These are phyloP conservation scores for Colletotrichum trifolii DNA, from an alignment of 2,329 filamentous ascomycete species.

Conservation along the genomic window DNA sequence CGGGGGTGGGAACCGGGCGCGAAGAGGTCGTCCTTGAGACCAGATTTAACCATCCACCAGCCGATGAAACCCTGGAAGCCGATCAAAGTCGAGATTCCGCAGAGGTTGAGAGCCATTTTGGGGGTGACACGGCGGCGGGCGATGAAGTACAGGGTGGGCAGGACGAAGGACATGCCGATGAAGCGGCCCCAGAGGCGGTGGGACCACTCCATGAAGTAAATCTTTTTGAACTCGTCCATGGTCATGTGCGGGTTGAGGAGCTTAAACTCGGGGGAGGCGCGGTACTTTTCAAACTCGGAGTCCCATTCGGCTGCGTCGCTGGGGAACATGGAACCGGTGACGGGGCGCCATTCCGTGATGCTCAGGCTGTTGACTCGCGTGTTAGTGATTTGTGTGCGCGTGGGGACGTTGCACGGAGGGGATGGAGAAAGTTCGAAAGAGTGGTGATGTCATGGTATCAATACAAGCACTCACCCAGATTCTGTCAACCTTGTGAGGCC, in stretches of 20 bases:
- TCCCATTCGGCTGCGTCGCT: conserved; percentile 86
- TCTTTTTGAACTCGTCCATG: conserved; percentile 94
- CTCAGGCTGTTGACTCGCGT: conserved; percentile 72
- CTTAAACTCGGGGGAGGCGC: conserved; percentile 90
- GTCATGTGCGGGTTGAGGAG: conserved; percentile 94
- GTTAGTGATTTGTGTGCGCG: neutral
- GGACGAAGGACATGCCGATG: conserved; percentile 88
- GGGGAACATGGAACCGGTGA: conserved; percentile 91
- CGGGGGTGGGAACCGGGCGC: conserved; percentile 89
- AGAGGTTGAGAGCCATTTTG: conserved; percentile 80
- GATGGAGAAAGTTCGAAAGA: too few species aligned
- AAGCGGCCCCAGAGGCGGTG: conserved; percentile 95
- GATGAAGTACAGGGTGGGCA: conserved; percentile 91
- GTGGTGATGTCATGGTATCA: too few species aligned
- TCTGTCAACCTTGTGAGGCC: conserved; percentile 94
- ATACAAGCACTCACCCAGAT: conserved; percentile 75
- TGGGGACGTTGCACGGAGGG: too few species aligned
- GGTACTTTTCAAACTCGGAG: conserved; percentile 92
- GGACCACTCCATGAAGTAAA: conserved; percentile 99
- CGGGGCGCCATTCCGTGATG: conserved; percentile 98
- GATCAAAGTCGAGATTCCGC: conserved; percentile 88
- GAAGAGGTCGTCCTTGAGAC: conserved; percentile 95
- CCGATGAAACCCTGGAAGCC: conserved; percentile 95
- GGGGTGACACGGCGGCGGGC: conserved; percentile 80
- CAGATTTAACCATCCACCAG: conserved; percentile 99